phyloP scores from a whole-genome alignment of 305 asterid species.

The Solanum aculeatissimum region DNA sequence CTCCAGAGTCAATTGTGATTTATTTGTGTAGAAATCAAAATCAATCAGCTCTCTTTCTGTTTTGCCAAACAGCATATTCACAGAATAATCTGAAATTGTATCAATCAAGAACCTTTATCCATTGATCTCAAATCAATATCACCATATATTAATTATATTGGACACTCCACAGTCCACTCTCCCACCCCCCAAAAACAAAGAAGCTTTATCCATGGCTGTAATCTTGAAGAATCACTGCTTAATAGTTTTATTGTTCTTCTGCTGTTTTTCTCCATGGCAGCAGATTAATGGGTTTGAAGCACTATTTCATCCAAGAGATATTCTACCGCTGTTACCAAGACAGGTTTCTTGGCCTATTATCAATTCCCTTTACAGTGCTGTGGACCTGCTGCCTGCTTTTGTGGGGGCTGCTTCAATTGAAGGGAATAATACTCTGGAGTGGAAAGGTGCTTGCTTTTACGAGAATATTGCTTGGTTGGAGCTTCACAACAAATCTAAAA shows the following conservation, averaged over 20 bases:
- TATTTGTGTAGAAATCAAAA: neutral
- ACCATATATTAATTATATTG: too few species aligned
- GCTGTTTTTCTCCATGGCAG: neutral
- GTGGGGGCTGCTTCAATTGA: constrained; percentile 53
- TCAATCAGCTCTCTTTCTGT: neutral
- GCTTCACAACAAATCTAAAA: constrained; percentile 55
- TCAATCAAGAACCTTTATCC: neutral
- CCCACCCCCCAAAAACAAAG: too few species aligned
- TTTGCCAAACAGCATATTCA: neutral
- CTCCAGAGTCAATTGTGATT: neutral
- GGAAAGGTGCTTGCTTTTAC: constrained; percentile 95
- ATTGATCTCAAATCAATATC: too few species aligned
- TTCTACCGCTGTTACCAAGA: constrained; percentile 67
- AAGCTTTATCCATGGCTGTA: constrained; percentile 13
- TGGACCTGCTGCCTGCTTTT: constrained; percentile 78
- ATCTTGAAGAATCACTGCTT: constrained; percentile 16
- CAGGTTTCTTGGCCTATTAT: constrained; percentile 73
- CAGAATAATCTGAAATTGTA: neutral
- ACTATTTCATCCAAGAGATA: constrained; percentile 49
- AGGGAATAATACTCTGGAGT: constrained; percentile 19
- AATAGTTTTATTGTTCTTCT: constrained; percentile 9
- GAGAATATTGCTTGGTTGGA: constrained; percentile 74
- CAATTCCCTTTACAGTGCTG: constrained; percentile 44
- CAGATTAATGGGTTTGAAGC: constrained; percentile 31
- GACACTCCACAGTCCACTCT: too few species aligned